Percentiles rank a stretch among this genome's conserved stretches.
Evolutionary conservation across 345 rosid genomes (phyloP).

Genomic region (Firmiana major): DNA sequence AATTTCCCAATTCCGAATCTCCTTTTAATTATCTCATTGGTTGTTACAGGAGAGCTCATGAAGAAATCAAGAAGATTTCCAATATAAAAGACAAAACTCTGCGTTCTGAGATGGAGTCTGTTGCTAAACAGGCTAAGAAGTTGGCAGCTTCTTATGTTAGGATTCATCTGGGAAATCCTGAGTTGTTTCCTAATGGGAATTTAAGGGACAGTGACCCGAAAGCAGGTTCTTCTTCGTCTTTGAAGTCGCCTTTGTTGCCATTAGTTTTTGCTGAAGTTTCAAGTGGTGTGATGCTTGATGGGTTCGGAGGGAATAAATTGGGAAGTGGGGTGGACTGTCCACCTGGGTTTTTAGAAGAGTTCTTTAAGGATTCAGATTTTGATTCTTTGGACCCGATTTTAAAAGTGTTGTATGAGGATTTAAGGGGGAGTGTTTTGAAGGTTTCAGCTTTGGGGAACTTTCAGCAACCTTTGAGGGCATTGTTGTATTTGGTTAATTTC

Average conservation of each 20-base stretch:
- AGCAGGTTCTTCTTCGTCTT: slow-evolving; percentile 10
- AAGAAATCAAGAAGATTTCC: slow-evolving; percentile 74
- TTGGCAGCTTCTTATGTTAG: slow-evolving; percentile 69
- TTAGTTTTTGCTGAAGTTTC: slow-evolving; percentile 62
- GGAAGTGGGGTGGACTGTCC: slow-evolving; percentile 50
- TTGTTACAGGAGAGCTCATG: slow-evolving; percentile 72
- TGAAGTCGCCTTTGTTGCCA: slow-evolving; percentile 54
- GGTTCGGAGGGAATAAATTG: slow-evolving; percentile 43
- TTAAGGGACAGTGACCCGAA: slow-evolving; percentile 12
- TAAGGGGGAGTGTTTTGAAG: slow-evolving; percentile 74
- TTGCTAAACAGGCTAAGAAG: slow-evolving; percentile 61
- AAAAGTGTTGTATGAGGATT: slow-evolving; percentile 79
- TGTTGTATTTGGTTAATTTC: slow-evolving; percentile 63
- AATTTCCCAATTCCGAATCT: slow-evolving; percentile 53
- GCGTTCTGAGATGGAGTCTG: slow-evolving; percentile 60
- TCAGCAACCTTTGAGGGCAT: slow-evolving; percentile 82
- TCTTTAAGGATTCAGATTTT: slow-evolving; percentile 71
- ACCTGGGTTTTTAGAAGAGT: slow-evolving; percentile 79
- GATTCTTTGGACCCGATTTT: slow-evolving; percentile 77
- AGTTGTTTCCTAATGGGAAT: slow-evolving; percentile 33
- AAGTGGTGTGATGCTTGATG: slow-evolving; percentile 45
- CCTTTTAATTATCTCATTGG: slow-evolving; percentile 68
- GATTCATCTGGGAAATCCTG: slow-evolving; percentile 78
- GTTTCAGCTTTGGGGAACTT: slow-evolving; percentile 85
- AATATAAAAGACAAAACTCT: slow-evolving; percentile 76